Conservation (phyloP, 2,329 filamentous ascomycete genomes). For the Fusarium nisikadoi region DNA sequence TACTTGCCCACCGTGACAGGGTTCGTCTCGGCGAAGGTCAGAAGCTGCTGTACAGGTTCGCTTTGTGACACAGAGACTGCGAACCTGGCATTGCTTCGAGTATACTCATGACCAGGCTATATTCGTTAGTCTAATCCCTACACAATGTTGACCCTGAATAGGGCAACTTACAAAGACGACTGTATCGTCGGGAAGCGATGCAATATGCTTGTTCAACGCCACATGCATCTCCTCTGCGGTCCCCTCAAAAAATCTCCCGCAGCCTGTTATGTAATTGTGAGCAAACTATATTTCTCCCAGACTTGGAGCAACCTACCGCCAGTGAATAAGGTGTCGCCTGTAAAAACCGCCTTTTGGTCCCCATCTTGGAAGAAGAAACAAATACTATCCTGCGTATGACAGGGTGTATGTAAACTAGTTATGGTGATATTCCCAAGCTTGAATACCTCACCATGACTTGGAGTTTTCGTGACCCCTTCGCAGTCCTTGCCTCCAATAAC, state of each 20-base stretch:
- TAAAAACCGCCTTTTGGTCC: background rate
- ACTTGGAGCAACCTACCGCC: background rate
- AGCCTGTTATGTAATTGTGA: background rate
- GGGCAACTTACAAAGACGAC: background rate
- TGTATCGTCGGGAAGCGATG: background rate
- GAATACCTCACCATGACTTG: background rate
- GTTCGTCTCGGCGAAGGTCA: background rate
- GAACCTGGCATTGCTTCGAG: background rate
- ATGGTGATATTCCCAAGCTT: background rate
- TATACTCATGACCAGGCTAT: background rate
- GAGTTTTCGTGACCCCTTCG: background rate
- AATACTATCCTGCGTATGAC: background rate
- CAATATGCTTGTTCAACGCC: background rate
- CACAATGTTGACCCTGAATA: accelerated
- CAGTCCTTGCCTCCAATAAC: background rate
- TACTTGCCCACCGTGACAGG: background rate
- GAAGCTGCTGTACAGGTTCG: background rate
- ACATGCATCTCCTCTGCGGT: background rate
- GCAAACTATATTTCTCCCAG: accelerated
- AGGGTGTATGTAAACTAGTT: background rate
- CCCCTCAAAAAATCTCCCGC: background rate
- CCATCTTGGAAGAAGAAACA: background rate
- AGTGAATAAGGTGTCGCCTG: background rate
- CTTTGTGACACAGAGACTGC: background rate
- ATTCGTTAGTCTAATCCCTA: background rate